A percentile compares a stretch with the other conserved stretches of the same genome.
These are phyloP conservation scores for Ganoderma multipileum DNA, from an alignment of 1,284 basidiomycete genomes.

Conservation along the genomic window DNA sequence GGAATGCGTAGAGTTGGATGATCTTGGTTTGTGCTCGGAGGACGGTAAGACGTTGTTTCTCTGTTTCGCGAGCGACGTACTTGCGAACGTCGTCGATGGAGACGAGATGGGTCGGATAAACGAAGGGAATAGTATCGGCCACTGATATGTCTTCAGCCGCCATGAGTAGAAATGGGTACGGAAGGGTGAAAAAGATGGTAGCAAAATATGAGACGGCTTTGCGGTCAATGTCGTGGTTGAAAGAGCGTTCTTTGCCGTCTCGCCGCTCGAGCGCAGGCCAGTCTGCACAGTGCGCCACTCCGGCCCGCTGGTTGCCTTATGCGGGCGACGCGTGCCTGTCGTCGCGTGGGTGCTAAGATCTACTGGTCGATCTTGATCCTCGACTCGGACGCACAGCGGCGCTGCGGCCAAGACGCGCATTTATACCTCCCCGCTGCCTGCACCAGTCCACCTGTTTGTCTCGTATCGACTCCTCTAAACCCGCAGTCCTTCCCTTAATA, in stretches of 20 bases:
- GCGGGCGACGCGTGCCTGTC: background rate
- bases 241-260: no score
- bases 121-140: background rate
- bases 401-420: background rate
- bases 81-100: constrained; percentile 1
- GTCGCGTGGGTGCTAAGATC: constrained; percentile 1
- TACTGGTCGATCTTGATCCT: background rate
- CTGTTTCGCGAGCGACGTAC: background rate
- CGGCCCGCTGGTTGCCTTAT: background rate
- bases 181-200: background rate
- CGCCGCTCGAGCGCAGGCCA: no score
- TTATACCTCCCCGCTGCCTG: background rate
- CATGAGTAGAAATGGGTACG: background rate
- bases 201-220: background rate
- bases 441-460: background rate
- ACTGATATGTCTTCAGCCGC: background rate
- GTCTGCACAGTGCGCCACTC: no score
- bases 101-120: background rate
- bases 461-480: background rate
- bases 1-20: background rate
- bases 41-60: background rate
- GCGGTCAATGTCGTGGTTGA: background rate
- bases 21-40: background rate
- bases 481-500: background rate
- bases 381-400: background rate